Evolutionary conservation across 169 alveolate species (phyloP).

Genomic region (Fabrea salina): DNA sequence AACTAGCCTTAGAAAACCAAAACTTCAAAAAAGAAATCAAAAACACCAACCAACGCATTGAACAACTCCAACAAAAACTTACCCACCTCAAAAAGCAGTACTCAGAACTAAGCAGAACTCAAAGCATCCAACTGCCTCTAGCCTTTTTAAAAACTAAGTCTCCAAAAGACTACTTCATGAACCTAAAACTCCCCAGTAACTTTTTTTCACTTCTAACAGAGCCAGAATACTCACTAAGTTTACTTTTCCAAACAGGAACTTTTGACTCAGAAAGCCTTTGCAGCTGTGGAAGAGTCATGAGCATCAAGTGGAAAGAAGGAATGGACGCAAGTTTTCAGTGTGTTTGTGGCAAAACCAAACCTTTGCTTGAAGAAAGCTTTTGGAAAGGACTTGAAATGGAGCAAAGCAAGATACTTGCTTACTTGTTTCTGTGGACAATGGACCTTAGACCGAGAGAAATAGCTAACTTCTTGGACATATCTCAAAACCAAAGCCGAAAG

Average conservation of each 20-base stretch:
- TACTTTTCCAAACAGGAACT: constrained; percentile 8
- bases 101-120: not conserved
- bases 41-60: not conserved
- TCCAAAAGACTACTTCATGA: not conserved
- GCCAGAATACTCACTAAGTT: not conserved
- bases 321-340: not conserved
- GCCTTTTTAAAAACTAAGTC: not conserved
- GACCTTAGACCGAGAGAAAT: not conserved
- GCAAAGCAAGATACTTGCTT: not conserved
- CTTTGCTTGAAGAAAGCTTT: not conserved
- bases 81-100: not conserved
- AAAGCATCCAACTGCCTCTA: not conserved
- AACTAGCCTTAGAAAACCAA: not conserved
- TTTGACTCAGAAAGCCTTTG: not conserved
- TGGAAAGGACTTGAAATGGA: not conserved
- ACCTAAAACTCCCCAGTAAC: not conserved
- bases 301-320: not conserved
- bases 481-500: not conserved
- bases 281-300: not conserved
- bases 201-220: not conserved
- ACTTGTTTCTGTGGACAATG: constrained; percentile 2
- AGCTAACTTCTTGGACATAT: not conserved
- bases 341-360: not conserved
- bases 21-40: not conserved
- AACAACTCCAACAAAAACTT: not conserved